These are phyloP conservation scores for Fusarium phyllophilum DNA, from an alignment of 2,329 filamentous ascomycete genomes.

Conservation along the genomic window DNA sequence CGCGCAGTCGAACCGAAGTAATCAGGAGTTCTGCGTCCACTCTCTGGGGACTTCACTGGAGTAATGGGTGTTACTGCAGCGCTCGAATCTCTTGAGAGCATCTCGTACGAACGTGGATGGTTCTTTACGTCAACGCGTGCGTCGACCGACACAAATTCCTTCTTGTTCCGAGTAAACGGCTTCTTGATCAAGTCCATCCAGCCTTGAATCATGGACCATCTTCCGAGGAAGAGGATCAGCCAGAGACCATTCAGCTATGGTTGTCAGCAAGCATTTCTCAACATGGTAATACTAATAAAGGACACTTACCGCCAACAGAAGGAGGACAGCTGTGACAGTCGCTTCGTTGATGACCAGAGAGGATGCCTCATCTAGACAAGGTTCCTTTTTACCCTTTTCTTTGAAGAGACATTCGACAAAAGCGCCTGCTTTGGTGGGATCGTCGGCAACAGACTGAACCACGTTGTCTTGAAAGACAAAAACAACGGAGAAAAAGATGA, in stretches of 20 bases:
- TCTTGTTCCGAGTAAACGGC: slow-evolving; percentile 63
- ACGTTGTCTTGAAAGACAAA: slow-evolving; percentile 89
- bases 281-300: background rate
- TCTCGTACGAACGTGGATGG: slow-evolving; percentile 80
- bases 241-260: slow-evolving; percentile 82
- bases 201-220: slow-evolving; percentile 84
- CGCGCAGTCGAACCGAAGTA: slow-evolving; percentile 65
- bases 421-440: slow-evolving; percentile 62
- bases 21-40: slow-evolving; percentile 61
- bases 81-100: slow-evolving; percentile 72
- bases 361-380: slow-evolving; percentile 71
- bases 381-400: slow-evolving; percentile 64
- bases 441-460: slow-evolving; percentile 66
- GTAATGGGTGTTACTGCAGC: slow-evolving; percentile 63
- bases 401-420: slow-evolving; percentile 80
- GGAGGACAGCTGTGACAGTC: slow-evolving; percentile 81
- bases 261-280: slow-evolving; percentile 13
- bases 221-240: slow-evolving; percentile 82
- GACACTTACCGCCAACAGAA: slow-evolving; percentile 78
- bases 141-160: slow-evolving; percentile 91
- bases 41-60: slow-evolving; percentile 50
- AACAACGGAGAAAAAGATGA: slow-evolving; percentile 91
- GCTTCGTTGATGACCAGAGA: slow-evolving; percentile 76
- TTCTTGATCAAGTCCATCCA: slow-evolving; percentile 76
- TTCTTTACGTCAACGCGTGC: slow-evolving; percentile 71